Evolutionary conservation across 495 filamentous ascomycete species (phyloP), one percentile per base, ranked within the genome.

Genomic region (Daldinia bambusicola): DNA sequence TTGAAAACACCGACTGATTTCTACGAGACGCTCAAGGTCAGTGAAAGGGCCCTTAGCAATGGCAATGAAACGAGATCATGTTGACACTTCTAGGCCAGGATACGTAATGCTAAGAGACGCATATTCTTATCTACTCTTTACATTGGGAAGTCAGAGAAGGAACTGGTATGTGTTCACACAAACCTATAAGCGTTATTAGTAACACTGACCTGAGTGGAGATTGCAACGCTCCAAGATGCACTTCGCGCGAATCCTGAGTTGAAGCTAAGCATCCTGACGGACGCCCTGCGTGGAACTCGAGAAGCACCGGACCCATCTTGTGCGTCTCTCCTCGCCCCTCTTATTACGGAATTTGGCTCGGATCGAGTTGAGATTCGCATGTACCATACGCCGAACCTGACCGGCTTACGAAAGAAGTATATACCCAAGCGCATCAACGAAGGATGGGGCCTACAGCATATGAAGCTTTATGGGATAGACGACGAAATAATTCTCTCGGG

Each of bases 391-490:
- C 96, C 95, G 2, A 99, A 98, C 71, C 80, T 99, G 32, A 97
- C 92, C 0, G 96, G 95, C 0, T 69, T 94, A 50, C 87, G 89
- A 52, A 98, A 98, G 83, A 88, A 87, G 71, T 77, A 92, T 70
- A 86, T 98, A 48, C 95, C 95, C 2, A 90, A 88, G 69, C 87
- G 95, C 9, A 93, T 98, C 75, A 99, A 99, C 72, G 95, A 99
- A 78, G 95, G 95, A 38, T 99, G 95, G 95, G 95, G 95, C 13
- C 81, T 99, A 48, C 95, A 99, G 76, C 95, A 99, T 76, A 99
- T 99, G 93, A 99, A 99, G 84, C 85, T 99, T 0, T 99, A 99
- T 71, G 95, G 96, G 0, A 80, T 97, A 45, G 95, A 99, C 67
- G 94, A 98, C 74, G 95, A 98, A 78, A 89, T 99, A 55, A 95